Percentiles rank a stretch among this genome's conserved stretches.
Conservation (phyloP, 2,329 filamentous ascomycete genomes). For the Pseudogymnoascus sp. region DNA sequence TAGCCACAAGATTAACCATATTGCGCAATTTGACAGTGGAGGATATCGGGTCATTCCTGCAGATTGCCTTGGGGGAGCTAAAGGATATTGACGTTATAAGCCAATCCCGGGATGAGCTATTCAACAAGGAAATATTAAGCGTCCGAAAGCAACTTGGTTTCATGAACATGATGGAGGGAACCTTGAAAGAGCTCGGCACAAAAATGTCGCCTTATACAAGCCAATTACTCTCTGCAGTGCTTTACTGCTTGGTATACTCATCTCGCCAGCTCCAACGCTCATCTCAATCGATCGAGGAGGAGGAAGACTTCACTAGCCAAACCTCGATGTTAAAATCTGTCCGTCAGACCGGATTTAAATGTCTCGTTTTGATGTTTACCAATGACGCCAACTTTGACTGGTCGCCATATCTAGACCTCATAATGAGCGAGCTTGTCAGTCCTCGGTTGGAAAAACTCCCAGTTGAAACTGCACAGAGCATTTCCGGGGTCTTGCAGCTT, state of each 20-base stretch:
- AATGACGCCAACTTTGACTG: conserved; percentile 64
- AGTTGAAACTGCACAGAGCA: conserved; percentile 76
- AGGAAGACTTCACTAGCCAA: conserved; percentile 29
- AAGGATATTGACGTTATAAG: conserved; percentile 48
- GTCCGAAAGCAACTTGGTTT: conserved; percentile 80
- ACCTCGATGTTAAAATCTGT: conserved; percentile 56
- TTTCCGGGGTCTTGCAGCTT: conserved; percentile 74
- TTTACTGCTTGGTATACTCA: conserved; percentile 71
- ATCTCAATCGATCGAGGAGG: conserved; percentile 26
- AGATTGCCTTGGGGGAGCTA: conserved; percentile 69
- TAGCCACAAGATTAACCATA: conserved; percentile 71
- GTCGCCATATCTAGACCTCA: conserved; percentile 57
- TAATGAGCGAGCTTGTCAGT: conserved; percentile 67
- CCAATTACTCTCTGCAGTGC: conserved; percentile 62
- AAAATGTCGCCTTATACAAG: conserved; percentile 60
- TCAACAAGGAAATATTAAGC: conserved; percentile 52
- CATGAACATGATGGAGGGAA: conserved; percentile 80
- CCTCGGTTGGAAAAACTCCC: conserved; percentile 72
- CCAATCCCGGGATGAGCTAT: conserved; percentile 22
- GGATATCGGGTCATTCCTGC: conserved; percentile 72
- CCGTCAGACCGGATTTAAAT: conserved; percentile 70
- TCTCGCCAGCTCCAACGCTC: conserved; percentile 47
- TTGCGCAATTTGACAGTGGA: conserved; percentile 66
- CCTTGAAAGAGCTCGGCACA: conserved; percentile 75
- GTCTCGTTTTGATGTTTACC: conserved; percentile 67